Percentiles rank a stretch among this genome's conserved stretches.
phyloP scores from a whole-genome alignment of 2,329 filamentous ascomycete species.

The Fusarium lyarnte region DNA sequence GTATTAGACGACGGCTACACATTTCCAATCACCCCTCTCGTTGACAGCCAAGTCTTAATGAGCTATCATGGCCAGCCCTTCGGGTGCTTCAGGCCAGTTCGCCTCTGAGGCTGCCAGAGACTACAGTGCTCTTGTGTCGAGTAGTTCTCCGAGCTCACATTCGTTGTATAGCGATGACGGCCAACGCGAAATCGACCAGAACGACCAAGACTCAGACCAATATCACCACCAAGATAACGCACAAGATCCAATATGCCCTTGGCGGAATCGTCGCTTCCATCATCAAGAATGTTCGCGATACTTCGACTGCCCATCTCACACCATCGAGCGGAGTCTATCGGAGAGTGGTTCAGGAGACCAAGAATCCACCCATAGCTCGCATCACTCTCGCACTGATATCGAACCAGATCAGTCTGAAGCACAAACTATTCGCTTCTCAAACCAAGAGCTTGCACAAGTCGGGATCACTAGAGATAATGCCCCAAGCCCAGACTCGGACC shows the following conservation, averaged over 20 bases:
- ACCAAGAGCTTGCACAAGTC: slow-evolving; percentile 25
- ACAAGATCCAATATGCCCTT: slow-evolving; percentile 46
- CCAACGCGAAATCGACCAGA: slow-evolving; percentile 11
- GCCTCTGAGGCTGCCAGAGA: slow-evolving; percentile 29
- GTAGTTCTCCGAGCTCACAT: slow-evolving; percentile 45
- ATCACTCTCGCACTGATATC: slow-evolving; percentile 6
- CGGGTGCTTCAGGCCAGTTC: slow-evolving; percentile 30
- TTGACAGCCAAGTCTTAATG: slow-evolving; percentile 31
- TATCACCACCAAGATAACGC: not conserved
- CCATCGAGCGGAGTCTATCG: slow-evolving; percentile 51
- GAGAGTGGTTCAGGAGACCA: slow-evolving; percentile 37
- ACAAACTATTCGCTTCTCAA: slow-evolving; percentile 21
- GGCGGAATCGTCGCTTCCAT: slow-evolving; percentile 51
- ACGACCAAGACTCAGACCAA: not conserved
- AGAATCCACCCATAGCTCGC: slow-evolving; percentile 25
- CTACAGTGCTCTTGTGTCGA: slow-evolving; percentile 19
- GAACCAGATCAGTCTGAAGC: slow-evolving; percentile 5
- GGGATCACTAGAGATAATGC: not conserved
- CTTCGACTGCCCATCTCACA: slow-evolving; percentile 61
- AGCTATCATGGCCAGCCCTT: slow-evolving; percentile 42
- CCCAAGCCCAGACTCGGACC: not conserved
- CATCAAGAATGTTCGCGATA: slow-evolving; percentile 58
- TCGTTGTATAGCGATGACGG: slow-evolving; percentile 52
- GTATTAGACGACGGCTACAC: slow-evolving; percentile 18
- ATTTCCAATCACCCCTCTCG: slow-evolving; percentile 1